These are phyloP conservation scores for Eimeria maxima DNA, from an alignment of 169 alveolate genomes.

Conservation along the genomic window DNA sequence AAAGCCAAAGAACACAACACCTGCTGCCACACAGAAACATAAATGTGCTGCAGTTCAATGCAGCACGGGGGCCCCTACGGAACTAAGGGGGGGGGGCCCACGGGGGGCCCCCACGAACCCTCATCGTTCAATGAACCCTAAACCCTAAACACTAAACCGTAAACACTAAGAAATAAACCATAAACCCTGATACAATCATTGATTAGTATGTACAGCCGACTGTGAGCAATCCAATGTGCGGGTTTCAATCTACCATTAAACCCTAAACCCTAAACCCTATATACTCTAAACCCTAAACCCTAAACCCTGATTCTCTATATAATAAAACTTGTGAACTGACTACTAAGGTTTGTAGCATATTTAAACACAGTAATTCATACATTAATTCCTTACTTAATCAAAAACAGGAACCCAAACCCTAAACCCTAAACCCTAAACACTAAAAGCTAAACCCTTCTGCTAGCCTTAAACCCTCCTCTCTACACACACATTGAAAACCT, in stretches of 20 bases:
- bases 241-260: neutral
- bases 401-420: neutral
- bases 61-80: neutral
- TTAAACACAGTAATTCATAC: too few relatives aligned
- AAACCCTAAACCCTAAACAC: constrained; percentile 13
- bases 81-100: neutral
- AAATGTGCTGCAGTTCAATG: neutral
- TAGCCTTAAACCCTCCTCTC: neutral
- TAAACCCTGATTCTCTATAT: neutral
- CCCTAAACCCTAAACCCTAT: neutral
- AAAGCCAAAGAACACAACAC: neutral
- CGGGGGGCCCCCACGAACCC: neutral
- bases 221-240: neutral
- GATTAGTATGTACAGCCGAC: neutral
- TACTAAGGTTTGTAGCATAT: too few relatives aligned
- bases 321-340: neutral
- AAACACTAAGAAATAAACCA: neutral
- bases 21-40: neutral
- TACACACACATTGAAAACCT: neutral
- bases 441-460: neutral
- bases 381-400: too few relatives aligned
- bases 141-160: constrained; percentile 10
- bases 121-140: neutral
- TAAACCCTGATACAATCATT: neutral
- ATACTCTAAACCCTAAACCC: neutral